phyloP scores from a whole-genome alignment of 192 early-diverging fungal species.

The Coemansia sp. region DNA sequence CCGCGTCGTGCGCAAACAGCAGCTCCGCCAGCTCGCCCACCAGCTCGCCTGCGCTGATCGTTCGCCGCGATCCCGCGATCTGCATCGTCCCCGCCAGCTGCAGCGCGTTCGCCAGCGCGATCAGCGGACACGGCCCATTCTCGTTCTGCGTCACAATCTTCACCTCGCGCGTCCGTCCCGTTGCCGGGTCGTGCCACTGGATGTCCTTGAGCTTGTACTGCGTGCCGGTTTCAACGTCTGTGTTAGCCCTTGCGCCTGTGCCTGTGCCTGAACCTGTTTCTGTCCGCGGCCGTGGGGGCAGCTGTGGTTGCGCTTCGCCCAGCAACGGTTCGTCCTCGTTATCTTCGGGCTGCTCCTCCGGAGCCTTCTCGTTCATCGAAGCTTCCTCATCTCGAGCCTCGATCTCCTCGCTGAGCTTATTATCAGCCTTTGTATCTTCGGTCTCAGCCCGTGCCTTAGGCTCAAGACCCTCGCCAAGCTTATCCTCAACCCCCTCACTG shows the following conservation, averaged over 20 bases:
- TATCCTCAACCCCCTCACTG: not conserved
- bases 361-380: too few relatives aligned
- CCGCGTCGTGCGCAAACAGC: conserved; percentile 23
- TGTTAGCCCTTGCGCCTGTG: not conserved
- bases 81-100: conserved; percentile 67
- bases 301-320: not conserved
- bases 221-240: not conserved
- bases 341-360: not conserved
- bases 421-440: too few relatives aligned
- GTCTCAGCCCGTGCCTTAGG: not conserved
- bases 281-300: not conserved
- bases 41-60: conserved; percentile 67
- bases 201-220: conserved; percentile 74
- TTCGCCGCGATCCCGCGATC: conserved; percentile 54
- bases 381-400: not conserved
- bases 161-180: conserved; percentile 51
- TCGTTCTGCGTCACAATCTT: conserved; percentile 89
- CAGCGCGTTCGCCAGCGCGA: conserved; percentile 83
- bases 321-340: not conserved
- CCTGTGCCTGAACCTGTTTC: not conserved
- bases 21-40: conserved; percentile 74
- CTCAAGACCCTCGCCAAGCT: not conserved
- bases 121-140: conserved; percentile 90
- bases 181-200: conserved; percentile 58
- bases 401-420: not conserved